Base-by-base conservation (phyloP, 768 basidiomycete genomes). In the Tulasnella calospora region DNA sequence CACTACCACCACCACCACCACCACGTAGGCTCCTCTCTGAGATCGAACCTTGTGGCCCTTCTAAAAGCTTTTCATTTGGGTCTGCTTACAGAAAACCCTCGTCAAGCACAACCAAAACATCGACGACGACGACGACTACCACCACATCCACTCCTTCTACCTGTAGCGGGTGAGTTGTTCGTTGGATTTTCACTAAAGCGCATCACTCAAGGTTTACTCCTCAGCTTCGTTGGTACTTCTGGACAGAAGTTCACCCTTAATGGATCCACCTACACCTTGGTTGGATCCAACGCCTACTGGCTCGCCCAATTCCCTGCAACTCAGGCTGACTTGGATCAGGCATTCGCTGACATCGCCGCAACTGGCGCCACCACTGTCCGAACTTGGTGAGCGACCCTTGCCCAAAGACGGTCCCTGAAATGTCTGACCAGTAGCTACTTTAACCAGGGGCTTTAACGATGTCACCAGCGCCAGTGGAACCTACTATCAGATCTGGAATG, bases 401-500 rank as follows among this genome's bases (percentile, higher is more conserved):
- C 21, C 35, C n/a, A 17, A 4, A 35, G n/a, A 12, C 21, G 7
- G 6, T 12, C 12, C 1, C 21, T 3, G 21, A 40, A 17, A 41
- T 46, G 2, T 23, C 55, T 38, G 23, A 51, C 36, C 51, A 46
- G 15, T 33, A 40, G 57, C 19, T 40, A 15, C 76, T 51, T 23
- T 10, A n/a, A n/a, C 51, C 23, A 88, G 87, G 88, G 89, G 89
- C 36, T 89, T 89, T 84, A 89, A 89, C 82, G 90, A 89, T 71
- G 89, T 88, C 35, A 90, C 87, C 6, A 83, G 82, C 17, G 82
- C 87, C 6, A 87, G 83, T 71, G 87, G 88, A 9, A 85, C 84
- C 46, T 90, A 88, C 81, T 90, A 89, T 81, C 89, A 90, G 81
- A 84, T 84, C n/a, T 90, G 89, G 90, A 85, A 84, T 9, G 87